Percentiles rank a stretch among this genome's conserved stretches.
Evolutionary conservation across 768 basidiomycete species (phyloP).

Genomic region (Panaeolus papilionaceus): DNA sequence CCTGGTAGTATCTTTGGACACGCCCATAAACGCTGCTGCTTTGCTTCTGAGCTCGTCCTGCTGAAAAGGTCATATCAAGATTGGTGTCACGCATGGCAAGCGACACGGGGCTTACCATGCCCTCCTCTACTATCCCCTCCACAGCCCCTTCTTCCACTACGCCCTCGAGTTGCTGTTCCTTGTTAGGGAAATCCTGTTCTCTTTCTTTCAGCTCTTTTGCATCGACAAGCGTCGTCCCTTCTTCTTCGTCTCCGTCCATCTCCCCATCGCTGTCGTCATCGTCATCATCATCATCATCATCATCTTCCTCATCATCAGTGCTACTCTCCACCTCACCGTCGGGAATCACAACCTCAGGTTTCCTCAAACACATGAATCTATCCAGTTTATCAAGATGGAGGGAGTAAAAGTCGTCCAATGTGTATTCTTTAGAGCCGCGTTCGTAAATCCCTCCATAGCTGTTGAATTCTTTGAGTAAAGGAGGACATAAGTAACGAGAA

Average conservation of each 20-base stretch:
- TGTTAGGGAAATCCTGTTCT: neutral
- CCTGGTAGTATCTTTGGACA: slow-evolving; percentile 60
- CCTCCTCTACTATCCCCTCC: slow-evolving; percentile 15
- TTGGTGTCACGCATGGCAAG: too few relatives aligned
- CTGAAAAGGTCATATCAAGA: neutral
- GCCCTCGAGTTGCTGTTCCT: slow-evolving; percentile 15
- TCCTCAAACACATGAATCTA: slow-evolving; percentile 73
- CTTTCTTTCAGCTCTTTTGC: slow-evolving; percentile 26
- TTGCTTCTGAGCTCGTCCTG: slow-evolving; percentile 39
- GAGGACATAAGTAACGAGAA: neutral
- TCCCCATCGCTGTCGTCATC: slow-evolving; percentile 58
- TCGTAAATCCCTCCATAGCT: slow-evolving; percentile 94
- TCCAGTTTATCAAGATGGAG: slow-evolving; percentile 89
- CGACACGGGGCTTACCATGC: too few relatives aligned
- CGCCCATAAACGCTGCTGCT: slow-evolving; percentile 61
- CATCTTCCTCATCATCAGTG: slow-evolving; percentile 64
- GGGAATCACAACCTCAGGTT: slow-evolving; percentile 64
- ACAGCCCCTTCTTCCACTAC: neutral
- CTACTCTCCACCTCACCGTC: slow-evolving; percentile 69
- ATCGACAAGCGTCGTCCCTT: slow-evolving; percentile 36
- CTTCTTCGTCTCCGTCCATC: slow-evolving; percentile 37
- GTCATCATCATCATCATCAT: slow-evolving; percentile 61
- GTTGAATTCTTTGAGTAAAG: neutral
- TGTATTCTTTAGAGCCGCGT: slow-evolving; percentile 82
- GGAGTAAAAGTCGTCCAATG: slow-evolving; percentile 86